These are phyloP conservation scores for Macrolepiota albuminosa DNA, from an alignment of 768 basidiomycete species.

Conservation along the genomic window DNA sequence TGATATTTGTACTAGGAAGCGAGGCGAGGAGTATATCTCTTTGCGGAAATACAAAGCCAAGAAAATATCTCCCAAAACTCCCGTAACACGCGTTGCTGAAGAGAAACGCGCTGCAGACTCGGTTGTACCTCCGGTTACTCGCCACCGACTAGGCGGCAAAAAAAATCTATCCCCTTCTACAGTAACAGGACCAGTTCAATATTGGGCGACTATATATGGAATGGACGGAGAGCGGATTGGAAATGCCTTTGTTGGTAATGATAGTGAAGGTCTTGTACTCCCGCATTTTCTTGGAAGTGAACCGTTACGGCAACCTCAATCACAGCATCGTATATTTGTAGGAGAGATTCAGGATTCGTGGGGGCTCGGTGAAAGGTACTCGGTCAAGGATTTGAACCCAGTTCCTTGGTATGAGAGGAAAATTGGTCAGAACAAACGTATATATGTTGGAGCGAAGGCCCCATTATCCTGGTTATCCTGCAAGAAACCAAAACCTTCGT, in stretches of 20 bases:
- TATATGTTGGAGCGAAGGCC: slow-evolving; percentile 15
- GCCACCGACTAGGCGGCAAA: slow-evolving; percentile 4
- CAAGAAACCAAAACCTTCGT: neutral
- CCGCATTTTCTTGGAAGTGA: slow-evolving; percentile 2
- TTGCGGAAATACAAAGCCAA: neutral
- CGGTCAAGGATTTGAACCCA: slow-evolving; percentile 12
- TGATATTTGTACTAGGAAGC: slow-evolving; percentile 34
- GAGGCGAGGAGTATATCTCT: slow-evolving; percentile 42
- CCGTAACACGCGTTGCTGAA: neutral
- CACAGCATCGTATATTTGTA: slow-evolving; percentile 21
- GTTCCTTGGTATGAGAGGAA: slow-evolving; percentile 7
- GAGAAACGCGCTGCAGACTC: neutral
- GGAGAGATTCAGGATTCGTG: slow-evolving; percentile 27
- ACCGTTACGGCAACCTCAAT: neutral
- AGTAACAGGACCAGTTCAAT: slow-evolving; percentile 16
- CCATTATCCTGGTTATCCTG: neutral
- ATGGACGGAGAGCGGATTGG: slow-evolving; percentile 24
- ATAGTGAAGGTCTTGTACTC: slow-evolving; percentile 18
- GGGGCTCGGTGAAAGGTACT: slow-evolving; percentile 16
- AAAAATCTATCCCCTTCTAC: slow-evolving; percentile 7
- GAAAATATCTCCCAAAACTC: neutral
- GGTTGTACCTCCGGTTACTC: neutral
- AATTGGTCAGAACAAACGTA: slow-evolving; percentile 7
- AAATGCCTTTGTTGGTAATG: slow-evolving; percentile 19
- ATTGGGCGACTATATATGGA: slow-evolving; percentile 27